Conservation (phyloP, 768 basidiomycete genomes). For the Mrakia blollopis region DNA sequence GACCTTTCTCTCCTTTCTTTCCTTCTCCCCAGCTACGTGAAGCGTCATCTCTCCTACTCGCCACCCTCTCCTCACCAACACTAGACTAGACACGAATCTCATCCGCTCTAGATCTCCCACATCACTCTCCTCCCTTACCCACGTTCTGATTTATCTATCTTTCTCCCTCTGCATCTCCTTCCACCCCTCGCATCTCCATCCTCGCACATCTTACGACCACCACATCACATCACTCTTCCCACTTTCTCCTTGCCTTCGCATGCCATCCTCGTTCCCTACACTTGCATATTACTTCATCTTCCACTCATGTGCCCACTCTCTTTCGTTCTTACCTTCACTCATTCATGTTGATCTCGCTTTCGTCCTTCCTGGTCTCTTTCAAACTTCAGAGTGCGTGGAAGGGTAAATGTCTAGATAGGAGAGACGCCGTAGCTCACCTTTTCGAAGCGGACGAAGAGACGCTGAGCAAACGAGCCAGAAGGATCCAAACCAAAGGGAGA, state of each 20-base stretch:
- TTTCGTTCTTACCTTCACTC: not conserved
- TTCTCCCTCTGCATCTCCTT: not conserved
- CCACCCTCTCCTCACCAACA: not conserved
- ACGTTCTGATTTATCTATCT: not conserved
- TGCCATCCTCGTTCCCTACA: not conserved
- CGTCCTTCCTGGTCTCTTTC: too few species aligned
- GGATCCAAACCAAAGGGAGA: too few species aligned
- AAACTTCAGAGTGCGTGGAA: too few species aligned
- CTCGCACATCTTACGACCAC: not conserved
- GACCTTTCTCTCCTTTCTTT: too few species aligned
- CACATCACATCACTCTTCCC: too few species aligned
- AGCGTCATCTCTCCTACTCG: slow-evolving; percentile 23
- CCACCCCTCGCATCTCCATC: not conserved
- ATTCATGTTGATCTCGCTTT: too few species aligned
- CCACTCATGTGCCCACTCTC: not conserved
- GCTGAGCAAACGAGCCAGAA: too few species aligned
- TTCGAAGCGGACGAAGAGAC: too few species aligned
- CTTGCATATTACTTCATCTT: not conserved
- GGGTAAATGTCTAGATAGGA: too few species aligned
- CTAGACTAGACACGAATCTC: not conserved
- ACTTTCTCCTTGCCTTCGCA: not conserved
- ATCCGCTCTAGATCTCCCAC: not conserved
- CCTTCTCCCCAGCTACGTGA: slow-evolving; percentile 16
- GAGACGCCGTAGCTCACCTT: too few species aligned
- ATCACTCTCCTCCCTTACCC: not conserved